Conservation (phyloP, 1,139 yeast genomes). For the Pneumocystis oryctolagi region DNA sequence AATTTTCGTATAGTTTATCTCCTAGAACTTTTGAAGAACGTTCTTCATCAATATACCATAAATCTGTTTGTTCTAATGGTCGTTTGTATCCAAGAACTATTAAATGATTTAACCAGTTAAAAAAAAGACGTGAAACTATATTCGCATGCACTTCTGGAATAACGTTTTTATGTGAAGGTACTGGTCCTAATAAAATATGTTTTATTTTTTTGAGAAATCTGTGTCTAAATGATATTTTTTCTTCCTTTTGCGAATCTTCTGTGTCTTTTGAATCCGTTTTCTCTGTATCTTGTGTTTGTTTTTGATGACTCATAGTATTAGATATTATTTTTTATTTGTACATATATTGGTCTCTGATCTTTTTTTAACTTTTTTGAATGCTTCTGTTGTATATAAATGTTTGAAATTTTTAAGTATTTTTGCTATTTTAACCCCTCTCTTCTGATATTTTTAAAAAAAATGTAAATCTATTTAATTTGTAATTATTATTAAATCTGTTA, state of each 20-base stretch:
- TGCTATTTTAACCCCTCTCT: no score
- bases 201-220: background rate
- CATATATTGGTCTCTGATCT: no score
- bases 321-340: no score
- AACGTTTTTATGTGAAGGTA: background rate
- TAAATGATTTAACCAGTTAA: slow-evolving; percentile 83
- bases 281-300: background rate
- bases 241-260: background rate
- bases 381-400: no score
- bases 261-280: background rate
- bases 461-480: no score
- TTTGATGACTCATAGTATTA: no score
- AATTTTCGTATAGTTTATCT: slow-evolving; percentile 26
- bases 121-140: slow-evolving; percentile 62
- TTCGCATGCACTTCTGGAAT: slow-evolving; percentile 37
- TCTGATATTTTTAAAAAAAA: background rate
- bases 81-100: slow-evolving; percentile 70
- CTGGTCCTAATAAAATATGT: background rate
- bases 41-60: slow-evolving; percentile 39
- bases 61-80: slow-evolving; percentile 48
- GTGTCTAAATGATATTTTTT: background rate
- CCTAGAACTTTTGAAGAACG: slow-evolving; percentile 32
- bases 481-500: no score
- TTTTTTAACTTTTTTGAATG: no score
- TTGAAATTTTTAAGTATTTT: no score